Conservation (phyloP, 371 early-diverging fungal species). For the Basidiobolus heterosporus region DNA sequence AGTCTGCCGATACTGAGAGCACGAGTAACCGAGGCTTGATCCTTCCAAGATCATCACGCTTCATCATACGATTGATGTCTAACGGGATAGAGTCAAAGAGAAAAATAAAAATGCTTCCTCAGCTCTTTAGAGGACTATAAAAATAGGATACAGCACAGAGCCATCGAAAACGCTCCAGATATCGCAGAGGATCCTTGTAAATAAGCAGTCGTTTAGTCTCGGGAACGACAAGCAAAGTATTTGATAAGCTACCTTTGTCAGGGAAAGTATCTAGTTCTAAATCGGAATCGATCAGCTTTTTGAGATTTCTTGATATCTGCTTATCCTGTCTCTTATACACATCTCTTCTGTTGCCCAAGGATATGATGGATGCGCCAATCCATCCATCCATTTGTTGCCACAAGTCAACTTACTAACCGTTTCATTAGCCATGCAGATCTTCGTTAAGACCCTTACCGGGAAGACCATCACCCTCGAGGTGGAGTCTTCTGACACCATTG, state of each 20-base stretch:
- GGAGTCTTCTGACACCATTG: conserved; percentile 88
- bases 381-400: no score
- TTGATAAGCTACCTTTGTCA: conserved; percentile 4
- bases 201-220: background rate
- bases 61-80: conserved; percentile 50
- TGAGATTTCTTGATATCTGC: conserved; percentile 23
- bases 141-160: conserved; percentile 27
- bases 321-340: no score
- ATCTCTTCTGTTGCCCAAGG: no score
- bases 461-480: conserved; percentile 97
- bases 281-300: conserved; percentile 16
- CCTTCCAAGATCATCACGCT: conserved; percentile 32
- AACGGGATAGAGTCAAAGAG: background rate
- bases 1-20: conserved; percentile 71
- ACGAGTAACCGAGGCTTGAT: conserved; percentile 70
- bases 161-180: conserved; percentile 38
- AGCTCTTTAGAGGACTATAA: background rate
- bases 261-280: conserved; percentile 3
- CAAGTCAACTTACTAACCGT: no score
- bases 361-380: no score
- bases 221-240: background rate
- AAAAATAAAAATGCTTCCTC: conserved; percentile 7
- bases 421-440: conserved; percentile 49
- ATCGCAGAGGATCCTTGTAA: conserved; percentile 22
- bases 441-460: conserved; percentile 97